Evolutionary conservation across 371 early-diverging fungal species (phyloP), one percentile per base, ranked within the genome.

Genomic region (Circinella umbellata): DNA sequence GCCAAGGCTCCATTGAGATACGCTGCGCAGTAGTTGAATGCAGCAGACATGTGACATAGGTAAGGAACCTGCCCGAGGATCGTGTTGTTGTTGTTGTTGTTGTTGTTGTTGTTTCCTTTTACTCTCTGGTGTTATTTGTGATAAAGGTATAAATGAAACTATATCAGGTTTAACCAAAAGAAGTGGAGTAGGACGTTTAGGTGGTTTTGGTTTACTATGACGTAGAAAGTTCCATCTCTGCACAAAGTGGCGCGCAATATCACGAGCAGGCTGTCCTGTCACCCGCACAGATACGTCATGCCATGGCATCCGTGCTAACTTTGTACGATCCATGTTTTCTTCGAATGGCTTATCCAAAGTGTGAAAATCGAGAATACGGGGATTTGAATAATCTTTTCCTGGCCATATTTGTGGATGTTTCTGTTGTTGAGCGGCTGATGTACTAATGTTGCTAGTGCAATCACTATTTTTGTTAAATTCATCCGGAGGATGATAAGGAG

Each of bases 241-340:
- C 20, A 95, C 91, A 77, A 97, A 98, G 73, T 96, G 97, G n/a
- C 94, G 87, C 1, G 94, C 92, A 13, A 96, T 83, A 73, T 97
- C 97, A 14, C 91, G 84, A 1, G 94, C 95, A 27, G 92, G 84
- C 62, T 85, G 89, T 4, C 95, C 96, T 71, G 80, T 87, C 82
- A 93, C 84, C 53, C 84, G 89, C 68, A 91, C 80, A 7, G 90
- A 88, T 39, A 96, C 88, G 69, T 98, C 98, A 79, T 97, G 97
- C 98, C 98, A 98, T 17, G 97, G 96, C 96, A 98, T 94, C 60
- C 97, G 90, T n/a, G 95, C 88, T 11, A 83, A 86, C 11, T 76
- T 71, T 47, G 77, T 68, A 48, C 88, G 78, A 64, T 90, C 82
- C 15, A 38, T 73, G 35, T 76, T 14, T 8, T 66, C 62, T 72